A percentile compares a stretch with the other conserved stretches of the same genome.
phyloP scores from a whole-genome alignment of 305 asterid genomes.

The Fraxinus latifolia region DNA sequence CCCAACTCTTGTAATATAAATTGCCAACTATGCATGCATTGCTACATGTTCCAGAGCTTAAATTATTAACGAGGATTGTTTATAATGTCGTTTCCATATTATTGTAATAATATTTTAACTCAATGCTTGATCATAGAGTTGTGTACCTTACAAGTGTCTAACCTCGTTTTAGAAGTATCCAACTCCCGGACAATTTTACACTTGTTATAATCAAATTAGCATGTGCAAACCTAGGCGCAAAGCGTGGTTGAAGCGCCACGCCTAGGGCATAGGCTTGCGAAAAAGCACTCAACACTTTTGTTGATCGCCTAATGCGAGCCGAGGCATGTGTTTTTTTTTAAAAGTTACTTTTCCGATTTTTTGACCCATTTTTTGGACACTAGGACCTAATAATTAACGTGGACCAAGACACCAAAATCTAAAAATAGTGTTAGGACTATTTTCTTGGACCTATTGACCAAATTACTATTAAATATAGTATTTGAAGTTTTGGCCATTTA shows the following conservation, averaged over 20 bases:
- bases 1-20: not conserved
- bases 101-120: not conserved
- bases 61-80: not conserved
- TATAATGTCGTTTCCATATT: not conserved
- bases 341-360: too few species aligned
- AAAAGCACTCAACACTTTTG: not conserved
- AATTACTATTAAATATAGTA: not conserved
- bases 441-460: not conserved
- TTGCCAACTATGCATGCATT: not conserved
- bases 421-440: not conserved
- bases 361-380: not conserved
- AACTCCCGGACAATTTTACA: not conserved
- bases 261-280: not conserved
- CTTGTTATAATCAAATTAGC: not conserved
- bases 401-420: not conserved
- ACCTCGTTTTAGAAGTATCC: not conserved
- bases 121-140: not conserved
- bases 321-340: not conserved
- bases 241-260: not conserved
- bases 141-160: not conserved
- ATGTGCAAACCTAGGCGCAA: not conserved
- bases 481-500: not conserved
- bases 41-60: not conserved
- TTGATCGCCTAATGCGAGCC: not conserved
- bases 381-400: not conserved